These are phyloP conservation scores for Gelatoporia subvermispora DNA, from an alignment of 768 basidiomycete species.

Conservation along the genomic window DNA sequence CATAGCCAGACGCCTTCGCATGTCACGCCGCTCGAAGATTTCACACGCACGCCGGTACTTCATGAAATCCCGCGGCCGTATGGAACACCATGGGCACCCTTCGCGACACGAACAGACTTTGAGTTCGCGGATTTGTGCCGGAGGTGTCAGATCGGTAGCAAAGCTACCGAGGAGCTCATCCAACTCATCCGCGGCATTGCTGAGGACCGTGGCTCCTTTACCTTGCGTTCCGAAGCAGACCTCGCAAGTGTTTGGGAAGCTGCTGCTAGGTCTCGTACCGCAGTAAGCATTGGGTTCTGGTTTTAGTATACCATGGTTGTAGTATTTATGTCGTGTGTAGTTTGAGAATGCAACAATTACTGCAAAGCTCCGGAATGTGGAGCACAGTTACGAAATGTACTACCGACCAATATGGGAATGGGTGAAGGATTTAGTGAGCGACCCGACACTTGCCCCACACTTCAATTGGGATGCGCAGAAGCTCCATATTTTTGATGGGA, in stretches of 20 bases:
- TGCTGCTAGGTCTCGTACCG: conserved; percentile 2
- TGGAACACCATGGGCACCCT: not conserved
- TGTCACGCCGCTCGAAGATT: not conserved
- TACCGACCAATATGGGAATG: conserved; percentile 8
- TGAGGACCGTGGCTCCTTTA: not conserved
- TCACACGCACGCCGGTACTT: not conserved
- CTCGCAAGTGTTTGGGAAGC: not conserved
- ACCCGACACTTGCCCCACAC: conserved; percentile 4
- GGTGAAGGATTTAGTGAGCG: conserved; percentile 4
- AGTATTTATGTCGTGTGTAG: conserved; percentile 1
- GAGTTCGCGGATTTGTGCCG: conserved; percentile 10
- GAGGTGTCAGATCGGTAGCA: not conserved
- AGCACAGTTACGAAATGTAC: conserved; percentile 1
- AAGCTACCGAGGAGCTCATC: conserved; percentile 3
- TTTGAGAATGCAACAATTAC: conserved; percentile 1
- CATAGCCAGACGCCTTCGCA: not conserved
- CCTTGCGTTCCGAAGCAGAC: conserved; percentile 1
- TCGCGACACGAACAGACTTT: conserved; percentile 3
- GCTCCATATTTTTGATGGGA: conserved; percentile 7
- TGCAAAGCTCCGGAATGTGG: not conserved
- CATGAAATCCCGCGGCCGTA: not conserved
- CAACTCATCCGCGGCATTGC: not conserved
- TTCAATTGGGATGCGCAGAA: conserved; percentile 10
- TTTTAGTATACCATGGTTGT: not conserved
- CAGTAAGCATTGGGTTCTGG: conserved; percentile 1